A percentile compares a stretch with the other conserved stretches of the same genome.
Evolutionary conservation across 2,329 filamentous ascomycete species (phyloP).

Genomic region (Penicillium sp.): DNA sequence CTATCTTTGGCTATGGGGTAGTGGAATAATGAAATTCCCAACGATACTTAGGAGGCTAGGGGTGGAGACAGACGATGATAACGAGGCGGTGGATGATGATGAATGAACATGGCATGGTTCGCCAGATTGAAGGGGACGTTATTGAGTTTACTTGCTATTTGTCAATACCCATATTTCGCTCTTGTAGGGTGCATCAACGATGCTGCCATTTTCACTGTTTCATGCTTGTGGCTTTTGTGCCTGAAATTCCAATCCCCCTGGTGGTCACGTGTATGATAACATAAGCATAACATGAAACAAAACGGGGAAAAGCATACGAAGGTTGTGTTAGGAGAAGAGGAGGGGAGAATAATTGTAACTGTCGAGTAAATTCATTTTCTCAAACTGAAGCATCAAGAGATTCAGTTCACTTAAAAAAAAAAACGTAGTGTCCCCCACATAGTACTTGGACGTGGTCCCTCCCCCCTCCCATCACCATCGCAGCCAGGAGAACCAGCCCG

Average conservation of each 20-base stretch:
- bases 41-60: no score
- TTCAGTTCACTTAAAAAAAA: neutral
- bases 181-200: neutral
- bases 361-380: neutral
- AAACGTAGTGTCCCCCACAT: neutral
- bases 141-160: neutral
- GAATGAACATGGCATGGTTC: neutral
- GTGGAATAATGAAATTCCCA: no score
- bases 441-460: slow-evolving; percentile 1
- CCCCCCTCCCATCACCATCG: slow-evolving; percentile 26
- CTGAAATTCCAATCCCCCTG: slow-evolving; percentile 5
- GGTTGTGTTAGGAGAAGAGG: neutral
- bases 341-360: neutral
- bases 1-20: no score
- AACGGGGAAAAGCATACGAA: slow-evolving; percentile 22
- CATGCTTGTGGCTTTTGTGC: neutral
- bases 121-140: neutral
- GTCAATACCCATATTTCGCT: neutral
- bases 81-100: neutral
- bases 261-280: slow-evolving; percentile 15
- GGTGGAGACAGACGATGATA: no score
- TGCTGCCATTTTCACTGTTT: neutral
- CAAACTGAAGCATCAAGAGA: neutral
- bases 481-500: slow-evolving; percentile 29
- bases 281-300: slow-evolving; percentile 21